These are phyloP conservation scores for Pogostemon cablin DNA, from an alignment of 257 asterid genomes.

Conservation along the genomic window DNA sequence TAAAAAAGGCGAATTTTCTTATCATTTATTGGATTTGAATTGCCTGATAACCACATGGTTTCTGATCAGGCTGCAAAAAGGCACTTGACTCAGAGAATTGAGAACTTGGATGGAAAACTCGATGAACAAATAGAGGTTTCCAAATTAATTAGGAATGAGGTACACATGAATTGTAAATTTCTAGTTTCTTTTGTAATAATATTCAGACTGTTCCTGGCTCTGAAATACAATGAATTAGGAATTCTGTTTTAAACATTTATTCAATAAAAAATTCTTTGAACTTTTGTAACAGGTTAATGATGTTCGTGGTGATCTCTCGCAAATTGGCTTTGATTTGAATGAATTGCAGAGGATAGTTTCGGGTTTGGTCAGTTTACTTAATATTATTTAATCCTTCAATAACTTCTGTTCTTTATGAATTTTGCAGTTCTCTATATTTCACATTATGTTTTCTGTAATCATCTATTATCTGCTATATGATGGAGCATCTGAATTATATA, in stretches of 20 bases:
- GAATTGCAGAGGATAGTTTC: constrained; percentile 58
- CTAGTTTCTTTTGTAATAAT: not conserved
- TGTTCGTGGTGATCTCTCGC: constrained; percentile 66
- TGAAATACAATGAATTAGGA: constrained; percentile 10
- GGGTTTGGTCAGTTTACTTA: constrained; percentile 64
- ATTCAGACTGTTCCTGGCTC: constrained; percentile 1
- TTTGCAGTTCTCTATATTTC: not conserved
- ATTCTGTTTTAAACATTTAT: constrained; percentile 13
- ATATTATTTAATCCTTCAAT: not conserved
- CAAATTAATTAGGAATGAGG: constrained; percentile 73
- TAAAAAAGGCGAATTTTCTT: constrained; percentile 6
- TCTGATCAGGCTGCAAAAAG: constrained; percentile 70
- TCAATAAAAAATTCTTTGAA: constrained; percentile 15
- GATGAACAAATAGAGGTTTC: constrained; percentile 90
- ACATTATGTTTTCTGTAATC: not conserved
- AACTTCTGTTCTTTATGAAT: not conserved
- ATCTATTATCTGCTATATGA: constrained; percentile 3
- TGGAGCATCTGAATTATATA: not conserved
- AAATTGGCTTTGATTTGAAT: constrained; percentile 57
- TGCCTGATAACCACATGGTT: constrained; percentile 20
- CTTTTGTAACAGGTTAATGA: constrained; percentile 58
- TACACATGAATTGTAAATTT: constrained; percentile 27
- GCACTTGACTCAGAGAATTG: constrained; percentile 93
- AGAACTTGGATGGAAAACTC: constrained; percentile 85
- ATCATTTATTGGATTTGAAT: not conserved